Conservation (phyloP, 345 rosid species). For the Pistacia atlantica region DNA sequence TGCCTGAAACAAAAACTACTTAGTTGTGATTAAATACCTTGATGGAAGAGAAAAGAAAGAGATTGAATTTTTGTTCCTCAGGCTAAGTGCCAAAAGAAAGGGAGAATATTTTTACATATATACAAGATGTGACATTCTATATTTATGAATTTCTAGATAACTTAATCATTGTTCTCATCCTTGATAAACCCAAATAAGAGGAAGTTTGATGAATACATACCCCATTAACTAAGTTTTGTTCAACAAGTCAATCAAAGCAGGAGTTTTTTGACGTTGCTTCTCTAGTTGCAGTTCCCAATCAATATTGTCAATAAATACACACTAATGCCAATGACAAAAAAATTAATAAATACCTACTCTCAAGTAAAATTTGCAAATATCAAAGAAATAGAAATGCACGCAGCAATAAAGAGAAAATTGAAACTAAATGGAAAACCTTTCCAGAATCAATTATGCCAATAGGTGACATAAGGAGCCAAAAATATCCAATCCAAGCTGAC, state of each 20-base stretch:
- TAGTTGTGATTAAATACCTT: not conserved
- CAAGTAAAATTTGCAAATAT: not conserved
- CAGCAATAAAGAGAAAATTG: too few species aligned
- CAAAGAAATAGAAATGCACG: too few species aligned
- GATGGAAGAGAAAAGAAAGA: not conserved
- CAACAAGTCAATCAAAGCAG: constrained; percentile 64
- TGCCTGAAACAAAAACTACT: too few species aligned
- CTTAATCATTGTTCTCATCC: not conserved
- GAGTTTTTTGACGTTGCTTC: constrained; percentile 50
- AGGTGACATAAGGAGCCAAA: constrained; percentile 45
- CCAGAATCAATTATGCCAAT: constrained; percentile 28
- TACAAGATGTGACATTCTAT: too few species aligned
- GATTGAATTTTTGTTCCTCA: not conserved
- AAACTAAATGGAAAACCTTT: too few species aligned
- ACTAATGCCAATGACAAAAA: constrained; percentile 1
- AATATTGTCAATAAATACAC: constrained; percentile 16
- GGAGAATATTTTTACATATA: not conserved
- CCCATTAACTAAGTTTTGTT: constrained; percentile 50
- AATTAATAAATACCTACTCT: not conserved
- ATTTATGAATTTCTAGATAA: not conserved
- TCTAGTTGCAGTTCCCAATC: constrained; percentile 57
- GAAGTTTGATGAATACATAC: constrained; percentile 35
- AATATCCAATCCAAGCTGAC: constrained; percentile 35
- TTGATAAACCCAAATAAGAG: not conserved
- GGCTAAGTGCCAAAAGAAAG: not conserved